Conservation (phyloP, 331 rosid genomes). For the Stylosanthes scabra region DNA sequence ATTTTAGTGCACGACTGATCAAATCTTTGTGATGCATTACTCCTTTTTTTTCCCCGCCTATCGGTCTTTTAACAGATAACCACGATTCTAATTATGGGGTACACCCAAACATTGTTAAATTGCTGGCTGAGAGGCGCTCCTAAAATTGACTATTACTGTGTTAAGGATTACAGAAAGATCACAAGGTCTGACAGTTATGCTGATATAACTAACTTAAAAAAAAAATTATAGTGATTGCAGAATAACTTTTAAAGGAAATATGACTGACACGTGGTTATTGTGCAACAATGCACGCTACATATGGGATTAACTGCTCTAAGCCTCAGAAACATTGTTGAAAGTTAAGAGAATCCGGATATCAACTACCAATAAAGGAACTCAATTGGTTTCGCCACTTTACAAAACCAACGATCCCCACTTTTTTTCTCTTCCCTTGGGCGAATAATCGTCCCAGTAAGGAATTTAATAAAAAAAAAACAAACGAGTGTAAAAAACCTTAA, state of each 20-base stretch:
- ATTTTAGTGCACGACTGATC: constrained; percentile 1
- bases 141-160: too few relatives aligned
- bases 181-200: too few relatives aligned
- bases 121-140: too few relatives aligned
- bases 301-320: constrained; percentile 22
- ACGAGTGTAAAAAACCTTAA: constrained; percentile 31
- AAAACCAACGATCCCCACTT: constrained; percentile 13
- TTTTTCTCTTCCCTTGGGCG: neutral
- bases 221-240: neutral
- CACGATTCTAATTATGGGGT: neutral
- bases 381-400: constrained; percentile 25
- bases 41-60: neutral
- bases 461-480: constrained; percentile 17
- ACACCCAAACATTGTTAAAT: neutral
- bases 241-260: neutral
- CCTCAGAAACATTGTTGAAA: constrained; percentile 16
- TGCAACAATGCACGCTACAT: constrained; percentile 2
- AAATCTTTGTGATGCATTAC: neutral
- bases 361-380: constrained; percentile 34
- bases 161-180: too few relatives aligned
- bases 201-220: too few relatives aligned
- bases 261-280: neutral
- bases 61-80: neutral
- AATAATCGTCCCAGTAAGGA: constrained; percentile 13
- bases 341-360: constrained; percentile 15